These are phyloP conservation scores for Ophiostoma angusticollis DNA, from an alignment of 2,329 filamentous ascomycete genomes.

Conservation along the genomic window DNA sequence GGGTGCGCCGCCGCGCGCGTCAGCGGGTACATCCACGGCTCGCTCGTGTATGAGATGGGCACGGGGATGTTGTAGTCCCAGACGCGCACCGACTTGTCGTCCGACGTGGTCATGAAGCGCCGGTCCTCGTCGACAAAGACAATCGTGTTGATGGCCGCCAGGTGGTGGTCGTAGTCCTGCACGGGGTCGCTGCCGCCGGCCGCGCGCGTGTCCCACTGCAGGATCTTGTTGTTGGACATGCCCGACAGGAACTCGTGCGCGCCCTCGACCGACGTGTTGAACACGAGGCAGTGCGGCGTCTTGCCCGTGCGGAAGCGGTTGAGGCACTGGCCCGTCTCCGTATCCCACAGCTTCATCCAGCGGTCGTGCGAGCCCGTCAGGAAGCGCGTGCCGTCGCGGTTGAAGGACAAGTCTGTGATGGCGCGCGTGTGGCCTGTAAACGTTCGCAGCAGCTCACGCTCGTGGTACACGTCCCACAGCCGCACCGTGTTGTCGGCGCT, in stretches of 20 bases:
- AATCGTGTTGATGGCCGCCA: slow-evolving; percentile 96
- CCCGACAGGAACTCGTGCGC: slow-evolving; percentile 87
- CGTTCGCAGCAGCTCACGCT: slow-evolving; percentile 77
- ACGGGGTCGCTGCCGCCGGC: slow-evolving; percentile 50
- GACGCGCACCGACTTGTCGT: slow-evolving; percentile 88
- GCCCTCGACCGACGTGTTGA: slow-evolving; percentile 69
- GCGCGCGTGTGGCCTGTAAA: slow-evolving; percentile 85
- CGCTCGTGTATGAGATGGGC: slow-evolving; percentile 95
- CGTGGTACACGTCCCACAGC: slow-evolving; percentile 89
- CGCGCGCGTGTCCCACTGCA: slow-evolving; percentile 85
- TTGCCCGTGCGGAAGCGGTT: slow-evolving; percentile 86
- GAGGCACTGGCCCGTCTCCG: slow-evolving; percentile 81
- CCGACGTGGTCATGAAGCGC: slow-evolving; percentile 93
- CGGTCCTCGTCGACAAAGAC: slow-evolving; percentile 91
- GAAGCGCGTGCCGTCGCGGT: slow-evolving; percentile 69
- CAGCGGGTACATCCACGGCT: slow-evolving; percentile 96
- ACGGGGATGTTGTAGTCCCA: slow-evolving; percentile 99
- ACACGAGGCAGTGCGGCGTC: slow-evolving; percentile 87
- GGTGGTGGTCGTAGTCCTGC: slow-evolving; percentile 96
- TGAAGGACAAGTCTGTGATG: slow-evolving; percentile 82
- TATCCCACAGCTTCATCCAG: slow-evolving; percentile 97
- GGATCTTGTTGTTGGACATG: slow-evolving; percentile 98
- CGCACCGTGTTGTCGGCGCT: slow-evolving; percentile 84
- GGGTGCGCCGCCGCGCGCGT: slow-evolving; percentile 76
- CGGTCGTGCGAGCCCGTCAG: slow-evolving; percentile 87